Evolutionary conservation across 805 yeast species (phyloP).

Genomic region (Candida nitratophila): DNA sequence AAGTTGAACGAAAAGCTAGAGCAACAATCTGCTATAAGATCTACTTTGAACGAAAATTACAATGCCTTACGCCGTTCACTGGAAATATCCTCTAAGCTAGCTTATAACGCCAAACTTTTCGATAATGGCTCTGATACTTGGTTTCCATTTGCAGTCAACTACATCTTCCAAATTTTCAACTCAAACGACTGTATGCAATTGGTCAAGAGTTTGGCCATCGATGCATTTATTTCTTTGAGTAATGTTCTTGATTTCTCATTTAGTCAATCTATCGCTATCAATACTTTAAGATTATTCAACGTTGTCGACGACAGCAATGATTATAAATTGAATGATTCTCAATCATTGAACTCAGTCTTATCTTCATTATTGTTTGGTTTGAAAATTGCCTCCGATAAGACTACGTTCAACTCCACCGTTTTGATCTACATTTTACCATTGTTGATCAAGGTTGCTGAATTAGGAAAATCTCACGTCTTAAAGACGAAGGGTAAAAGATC

Average conservation of each 20-base stretch:
- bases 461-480: constrained; percentile 52
- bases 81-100: constrained; percentile 46
- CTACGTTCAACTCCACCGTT: constrained; percentile 59
- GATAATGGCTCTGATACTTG: constrained; percentile 63
- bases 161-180: constrained; percentile 39
- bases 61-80: constrained; percentile 40
- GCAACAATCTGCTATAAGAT: constrained; percentile 54
- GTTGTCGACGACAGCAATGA: constrained; percentile 39
- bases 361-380: constrained; percentile 69
- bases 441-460: constrained; percentile 57
- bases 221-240: not conserved
- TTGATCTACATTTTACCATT: constrained; percentile 73
- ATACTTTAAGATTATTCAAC: constrained; percentile 53
- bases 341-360: constrained; percentile 45
- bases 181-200: constrained; percentile 20
- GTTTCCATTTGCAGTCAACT: constrained; percentile 61
- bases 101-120: constrained; percentile 38
- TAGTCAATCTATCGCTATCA: constrained; percentile 55
- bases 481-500: constrained; percentile 43
- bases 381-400: constrained; percentile 67
- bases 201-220: constrained; percentile 19
- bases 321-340: constrained; percentile 30
- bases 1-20: constrained; percentile 55
- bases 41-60: constrained; percentile 31
- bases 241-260: constrained; percentile 36